Evolutionary conservation across 139 green algal genomes (phyloP), one percentile per base, ranked within the genome.

Genomic region (Chlamydomonas schloesseri): DNA sequence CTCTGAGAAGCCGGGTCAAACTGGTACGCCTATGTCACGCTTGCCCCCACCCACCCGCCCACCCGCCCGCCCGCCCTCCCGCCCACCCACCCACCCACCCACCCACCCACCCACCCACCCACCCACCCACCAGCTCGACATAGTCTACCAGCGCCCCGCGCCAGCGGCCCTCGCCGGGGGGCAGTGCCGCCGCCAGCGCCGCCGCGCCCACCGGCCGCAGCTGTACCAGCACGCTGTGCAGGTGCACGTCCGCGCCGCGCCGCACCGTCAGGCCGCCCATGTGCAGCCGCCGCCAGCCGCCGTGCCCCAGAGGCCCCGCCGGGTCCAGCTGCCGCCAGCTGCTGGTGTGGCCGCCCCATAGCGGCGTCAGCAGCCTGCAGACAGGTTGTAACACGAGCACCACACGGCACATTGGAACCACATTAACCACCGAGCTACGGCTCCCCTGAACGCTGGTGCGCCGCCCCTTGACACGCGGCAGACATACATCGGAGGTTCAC

Each of bases 131-230:
- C 78, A 84, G 46, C 64, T 84, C 78, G 64, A 84, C 78, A n/a
- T 84, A 84, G 78, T 84, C 78, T 42, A 84, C 62, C 42, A 84
- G 46, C 42, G n/a, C 64, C 8, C 78, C 78, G n/a, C 78, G 78
- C 78, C 78, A 84, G 18, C 46, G 46, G 3, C 29, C 33, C 78
- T 73, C 78, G 13, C 78, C 78, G 0, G 64, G 29, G 20, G 78
- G 78, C 64, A 84, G 46, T 17, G 64, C 76, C 60, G 13, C 26
- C 60, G 55, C 64, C 64, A 42, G 23, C 78, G 65, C 42, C 4
- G 15, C 46, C 17, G 78, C 17, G 23, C 46, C 37, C 57, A 9
- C 23, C 8, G 64, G 29, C 28, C 64, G n/a, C 62, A 84, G 65
- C 78, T 84, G 78, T 42, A 74, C 78, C 78, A 75, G 47, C 23